phyloP scores from a whole-genome alignment of 73 alveolate genomes.

The Tetrahymena borealis region DNA sequence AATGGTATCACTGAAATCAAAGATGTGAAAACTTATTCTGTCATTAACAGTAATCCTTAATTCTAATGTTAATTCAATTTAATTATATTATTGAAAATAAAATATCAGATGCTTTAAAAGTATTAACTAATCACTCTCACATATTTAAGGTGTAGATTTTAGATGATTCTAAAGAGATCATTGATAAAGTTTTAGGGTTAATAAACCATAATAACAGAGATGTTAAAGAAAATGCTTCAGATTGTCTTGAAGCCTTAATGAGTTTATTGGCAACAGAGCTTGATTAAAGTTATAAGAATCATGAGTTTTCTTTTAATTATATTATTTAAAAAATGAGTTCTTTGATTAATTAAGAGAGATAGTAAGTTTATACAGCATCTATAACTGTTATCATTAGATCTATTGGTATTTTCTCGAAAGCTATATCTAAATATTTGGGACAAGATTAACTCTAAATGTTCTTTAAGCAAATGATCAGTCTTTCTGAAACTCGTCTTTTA shows the following conservation, averaged over 20 bases:
- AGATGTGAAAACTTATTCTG: neutral
- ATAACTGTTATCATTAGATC: slow-evolving; percentile 37
- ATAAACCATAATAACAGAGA: slow-evolving; percentile 25
- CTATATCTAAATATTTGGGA: slow-evolving; percentile 9
- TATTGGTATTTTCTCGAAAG: slow-evolving; percentile 29
- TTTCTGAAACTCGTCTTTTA: slow-evolving; percentile 13
- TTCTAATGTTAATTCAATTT: neutral
- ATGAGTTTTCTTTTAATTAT: neutral
- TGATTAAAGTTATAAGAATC: slow-evolving; percentile 2
- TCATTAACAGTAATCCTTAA: neutral
- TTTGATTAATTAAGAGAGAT: slow-evolving; percentile 20
- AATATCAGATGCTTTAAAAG: slow-evolving; percentile 6
- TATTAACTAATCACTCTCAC: neutral
- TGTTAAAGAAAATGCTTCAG: slow-evolving; percentile 23
- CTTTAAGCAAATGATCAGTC: slow-evolving; percentile 21
- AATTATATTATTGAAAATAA: neutral
- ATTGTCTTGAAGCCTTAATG: slow-evolving; percentile 20
- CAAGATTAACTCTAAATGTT: slow-evolving; percentile 11
- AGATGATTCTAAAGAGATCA: slow-evolving; percentile 3
- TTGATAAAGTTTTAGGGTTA: slow-evolving; percentile 5
- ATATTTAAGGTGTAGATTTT: neutral
- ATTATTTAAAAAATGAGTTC: slow-evolving; percentile 7
- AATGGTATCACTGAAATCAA: neutral
- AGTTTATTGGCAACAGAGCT: neutral
- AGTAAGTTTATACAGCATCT: neutral